phyloP scores from a whole-genome alignment of 177 flowering plant species.

The Vitis hybrid region DNA sequence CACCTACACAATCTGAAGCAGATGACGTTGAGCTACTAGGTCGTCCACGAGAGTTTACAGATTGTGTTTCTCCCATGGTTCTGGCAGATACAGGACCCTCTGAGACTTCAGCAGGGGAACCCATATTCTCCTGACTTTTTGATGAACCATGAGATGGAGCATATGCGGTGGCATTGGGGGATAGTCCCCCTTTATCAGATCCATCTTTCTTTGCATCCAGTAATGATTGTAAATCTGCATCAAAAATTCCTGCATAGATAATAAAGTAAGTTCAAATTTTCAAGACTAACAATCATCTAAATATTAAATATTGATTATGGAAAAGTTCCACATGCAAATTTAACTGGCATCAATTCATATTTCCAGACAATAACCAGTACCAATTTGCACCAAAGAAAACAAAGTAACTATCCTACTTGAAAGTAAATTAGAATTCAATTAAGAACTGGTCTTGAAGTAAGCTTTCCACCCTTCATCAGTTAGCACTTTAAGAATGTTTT shows the following conservation, averaged over 20 bases:
- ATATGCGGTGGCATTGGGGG: slow-evolving; percentile 43
- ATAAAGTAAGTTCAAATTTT: neutral
- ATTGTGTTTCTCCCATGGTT: slow-evolving; percentile 30
- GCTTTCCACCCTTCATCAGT: no score
- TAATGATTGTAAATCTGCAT: slow-evolving; percentile 41
- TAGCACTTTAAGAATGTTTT: no score
- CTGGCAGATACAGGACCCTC: slow-evolving; percentile 39
- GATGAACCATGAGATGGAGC: slow-evolving; percentile 38
- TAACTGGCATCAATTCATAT: no score
- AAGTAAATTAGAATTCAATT: neutral
- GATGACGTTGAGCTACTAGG: slow-evolving; percentile 73
- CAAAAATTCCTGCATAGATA: neutral
- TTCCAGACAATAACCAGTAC: no score
- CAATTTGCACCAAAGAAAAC: no score
- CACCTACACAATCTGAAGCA: slow-evolving; percentile 51
- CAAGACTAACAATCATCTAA: neutral
- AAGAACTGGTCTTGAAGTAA: no score
- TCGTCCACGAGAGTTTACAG: slow-evolving; percentile 42
- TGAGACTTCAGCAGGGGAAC: slow-evolving; percentile 31
- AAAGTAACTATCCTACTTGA: neutral
- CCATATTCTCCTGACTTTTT: slow-evolving; percentile 35
- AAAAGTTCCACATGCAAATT: no score
- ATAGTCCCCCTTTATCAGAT: slow-evolving; percentile 41
- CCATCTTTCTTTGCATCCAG: slow-evolving; percentile 31
- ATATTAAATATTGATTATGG: no score